These are phyloP conservation scores for Amoebophrya sp. DNA, from an alignment of 169 alveolate species.

Conservation along the genomic window DNA sequence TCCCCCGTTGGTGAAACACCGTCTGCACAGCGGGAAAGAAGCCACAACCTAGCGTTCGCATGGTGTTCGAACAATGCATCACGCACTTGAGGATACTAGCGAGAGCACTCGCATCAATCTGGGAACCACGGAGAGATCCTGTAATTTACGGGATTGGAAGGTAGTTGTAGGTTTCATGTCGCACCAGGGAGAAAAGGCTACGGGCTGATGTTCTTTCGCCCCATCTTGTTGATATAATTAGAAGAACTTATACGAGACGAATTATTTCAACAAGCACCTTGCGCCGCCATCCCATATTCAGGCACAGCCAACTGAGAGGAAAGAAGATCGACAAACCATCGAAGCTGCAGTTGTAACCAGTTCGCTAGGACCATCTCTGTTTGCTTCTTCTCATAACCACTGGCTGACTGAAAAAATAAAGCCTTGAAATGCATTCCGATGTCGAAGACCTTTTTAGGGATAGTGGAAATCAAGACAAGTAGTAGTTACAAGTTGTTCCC, in stretches of 20 bases:
- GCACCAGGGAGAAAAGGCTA: not conserved
- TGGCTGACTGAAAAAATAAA: not conserved
- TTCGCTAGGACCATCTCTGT: not conserved
- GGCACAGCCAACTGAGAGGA: not conserved
- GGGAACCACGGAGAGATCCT: too few relatives aligned
- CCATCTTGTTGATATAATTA: too few relatives aligned
- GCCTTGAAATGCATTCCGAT: not conserved
- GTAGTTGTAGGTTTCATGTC: not conserved
- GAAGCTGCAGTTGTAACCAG: not conserved
- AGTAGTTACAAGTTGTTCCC: too few relatives aligned
- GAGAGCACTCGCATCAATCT: not conserved
- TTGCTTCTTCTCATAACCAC: not conserved
- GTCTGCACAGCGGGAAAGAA: not conserved
- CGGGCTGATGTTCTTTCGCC: too few relatives aligned
- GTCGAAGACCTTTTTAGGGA: not conserved
- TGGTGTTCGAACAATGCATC: not conserved
- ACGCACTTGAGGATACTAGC: not conserved
- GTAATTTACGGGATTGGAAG: not conserved
- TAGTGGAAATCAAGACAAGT: too few relatives aligned
- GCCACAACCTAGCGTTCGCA: not conserved
- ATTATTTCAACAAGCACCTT: too few relatives aligned
- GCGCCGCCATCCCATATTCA: too few relatives aligned
- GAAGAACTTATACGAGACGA: too few relatives aligned
- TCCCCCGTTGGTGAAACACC: not conserved
- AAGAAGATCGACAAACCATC: not conserved